phyloP scores from a whole-genome alignment of 2,329 filamentous ascomycete species.

The Zymoseptoria crescenta region DNA sequence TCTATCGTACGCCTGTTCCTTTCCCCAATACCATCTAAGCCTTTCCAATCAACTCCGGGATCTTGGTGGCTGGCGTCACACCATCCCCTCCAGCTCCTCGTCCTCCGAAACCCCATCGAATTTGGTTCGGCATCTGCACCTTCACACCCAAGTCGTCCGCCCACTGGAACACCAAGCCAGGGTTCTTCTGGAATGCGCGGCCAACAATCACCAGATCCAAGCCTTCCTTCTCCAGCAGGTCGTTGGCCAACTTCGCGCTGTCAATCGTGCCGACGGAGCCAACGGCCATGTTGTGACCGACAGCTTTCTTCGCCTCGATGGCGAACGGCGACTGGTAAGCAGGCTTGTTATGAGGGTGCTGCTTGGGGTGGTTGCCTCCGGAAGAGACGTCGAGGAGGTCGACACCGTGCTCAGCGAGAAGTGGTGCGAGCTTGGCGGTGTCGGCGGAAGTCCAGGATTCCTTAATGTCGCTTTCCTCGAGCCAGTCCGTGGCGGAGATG shows the following conservation, averaged over 20 bases:
- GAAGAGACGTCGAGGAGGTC: slow-evolving; percentile 78
- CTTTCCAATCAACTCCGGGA: slow-evolving; percentile 3
- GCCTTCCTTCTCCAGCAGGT: slow-evolving; percentile 43
- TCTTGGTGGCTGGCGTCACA: neutral
- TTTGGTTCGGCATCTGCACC: slow-evolving; percentile 66
- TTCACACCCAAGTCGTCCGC: slow-evolving; percentile 65
- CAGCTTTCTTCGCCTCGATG: slow-evolving; percentile 60
- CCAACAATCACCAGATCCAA: slow-evolving; percentile 67
- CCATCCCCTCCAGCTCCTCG: slow-evolving; percentile 25
- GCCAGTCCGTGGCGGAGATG: slow-evolving; percentile 68
- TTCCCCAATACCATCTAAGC: neutral
- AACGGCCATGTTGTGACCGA: slow-evolving; percentile 64
- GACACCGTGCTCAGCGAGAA: slow-evolving; percentile 64
- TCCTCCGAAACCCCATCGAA: slow-evolving; percentile 51
- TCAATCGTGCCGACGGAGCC: slow-evolving; percentile 69
- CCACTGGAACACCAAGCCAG: slow-evolving; percentile 53
- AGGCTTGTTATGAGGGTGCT: slow-evolving; percentile 51
- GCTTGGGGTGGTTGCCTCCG: slow-evolving; percentile 57
- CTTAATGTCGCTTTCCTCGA: slow-evolving; percentile 49
- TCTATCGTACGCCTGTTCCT: neutral
- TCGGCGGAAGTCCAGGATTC: slow-evolving; percentile 63
- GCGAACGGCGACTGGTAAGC: slow-evolving; percentile 71
- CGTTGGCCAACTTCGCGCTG: slow-evolving; percentile 59
- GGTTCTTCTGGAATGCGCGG: slow-evolving; percentile 73
- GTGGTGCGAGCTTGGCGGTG: slow-evolving; percentile 53